phyloP scores from a whole-genome alignment of 1,139 yeast genomes.

The Hyphopichia burtonii region DNA sequence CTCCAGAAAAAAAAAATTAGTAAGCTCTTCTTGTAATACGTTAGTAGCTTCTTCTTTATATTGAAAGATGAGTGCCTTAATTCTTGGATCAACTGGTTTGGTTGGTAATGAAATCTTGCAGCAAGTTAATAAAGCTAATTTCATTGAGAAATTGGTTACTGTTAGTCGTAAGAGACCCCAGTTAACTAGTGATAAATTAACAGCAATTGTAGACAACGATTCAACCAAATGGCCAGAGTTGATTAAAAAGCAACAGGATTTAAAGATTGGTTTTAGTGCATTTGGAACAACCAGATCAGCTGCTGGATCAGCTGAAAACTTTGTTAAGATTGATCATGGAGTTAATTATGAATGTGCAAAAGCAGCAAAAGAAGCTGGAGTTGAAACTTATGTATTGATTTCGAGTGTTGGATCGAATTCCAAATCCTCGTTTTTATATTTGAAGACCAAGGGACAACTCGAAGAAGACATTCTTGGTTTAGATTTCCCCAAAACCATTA shows the following conservation, averaged over 20 bases:
- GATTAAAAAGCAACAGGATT: slow-evolving; percentile 14
- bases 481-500: slow-evolving; percentile 63
- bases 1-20: too few relatives aligned
- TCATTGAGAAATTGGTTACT: slow-evolving; percentile 37
- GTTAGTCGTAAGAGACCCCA: slow-evolving; percentile 42
- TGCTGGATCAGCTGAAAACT: slow-evolving; percentile 70
- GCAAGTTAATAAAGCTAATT: slow-evolving; percentile 28
- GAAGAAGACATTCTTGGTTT: slow-evolving; percentile 59
- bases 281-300: slow-evolving; percentile 74
- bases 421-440: slow-evolving; percentile 54
- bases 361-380: slow-evolving; percentile 67
- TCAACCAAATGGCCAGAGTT: slow-evolving; percentile 39
- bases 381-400: slow-evolving; percentile 61
- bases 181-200: slow-evolving; percentile 19
- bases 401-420: slow-evolving; percentile 60
- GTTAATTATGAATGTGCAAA: slow-evolving; percentile 62
- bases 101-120: slow-evolving; percentile 52
- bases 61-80: slow-evolving; percentile 24
- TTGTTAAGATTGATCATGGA: slow-evolving; percentile 68
- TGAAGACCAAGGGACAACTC: slow-evolving; percentile 60
- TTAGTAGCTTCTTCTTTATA: too few relatives aligned
- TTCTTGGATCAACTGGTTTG: slow-evolving; percentile 65
- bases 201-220: slow-evolving; percentile 35
- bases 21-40: too few relatives aligned
- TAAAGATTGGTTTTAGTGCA: slow-evolving; percentile 50